Base-by-base conservation (phyloP, 345 rosid species). In the Limnanthes douglasii region DNA sequence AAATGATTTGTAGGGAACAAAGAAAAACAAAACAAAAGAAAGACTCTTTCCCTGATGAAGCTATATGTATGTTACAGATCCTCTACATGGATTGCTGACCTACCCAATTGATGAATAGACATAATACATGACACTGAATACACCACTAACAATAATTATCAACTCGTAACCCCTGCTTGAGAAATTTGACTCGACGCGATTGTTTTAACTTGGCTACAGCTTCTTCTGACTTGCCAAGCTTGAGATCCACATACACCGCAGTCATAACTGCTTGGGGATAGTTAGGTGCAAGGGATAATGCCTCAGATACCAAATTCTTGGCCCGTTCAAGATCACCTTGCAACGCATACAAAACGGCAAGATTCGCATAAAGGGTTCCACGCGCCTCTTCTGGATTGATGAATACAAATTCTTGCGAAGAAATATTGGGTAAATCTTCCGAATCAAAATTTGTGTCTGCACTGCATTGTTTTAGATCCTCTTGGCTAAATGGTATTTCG, bases 381-480 rank as follows among this genome's bases (percentile, higher is more conserved):
- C 68, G 65, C 11, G 93, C 93, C 64, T 67, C 86, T 42, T 58
- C 76, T 4, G 93, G 93, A 48, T 60, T 72, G 9, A 64, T 71
- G 45, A 65, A 62, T 39, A 27, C 22, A 13, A 58, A 22, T 26
- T 59, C 44, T 29, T 27, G 69, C 10, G 36, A 40, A 13, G 62
- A 22, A 43, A 53, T 68, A 17, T 66, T 70, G 26, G 48, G 67
- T 15, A 38, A 2, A 29, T 79, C 86, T 43, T 75, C 85, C 22
- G 33, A 45, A 19, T 79, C 86, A 4, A 48, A 44, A 28, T 34
- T 48, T 36, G 51, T 75, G 33, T 59, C 68, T 16, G 39, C 49
- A 24, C 21, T 69, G 64, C 65, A 72, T 38, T 45, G 65, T 49
- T 64, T 68, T 23, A 19, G 53, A 41, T 79, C 93, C 45, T 62